Base-by-base conservation (phyloP, 495 filamentous ascomycete genomes). In the Penicillium odoratum region DNA sequence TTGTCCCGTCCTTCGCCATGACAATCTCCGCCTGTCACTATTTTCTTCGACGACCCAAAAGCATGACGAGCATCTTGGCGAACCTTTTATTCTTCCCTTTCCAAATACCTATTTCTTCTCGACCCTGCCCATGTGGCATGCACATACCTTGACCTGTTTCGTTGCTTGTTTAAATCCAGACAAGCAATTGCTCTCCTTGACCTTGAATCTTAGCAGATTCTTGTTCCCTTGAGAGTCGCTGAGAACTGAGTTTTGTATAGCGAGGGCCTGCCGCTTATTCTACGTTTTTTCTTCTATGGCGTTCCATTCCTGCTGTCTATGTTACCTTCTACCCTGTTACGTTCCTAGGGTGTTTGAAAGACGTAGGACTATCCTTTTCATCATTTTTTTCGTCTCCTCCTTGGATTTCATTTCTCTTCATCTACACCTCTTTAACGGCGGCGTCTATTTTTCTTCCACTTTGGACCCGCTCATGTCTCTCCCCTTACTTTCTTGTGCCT, bases 271-370 rank as follows among this genome's bases (percentile, higher is more conserved):
- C 65, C 64, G 63, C 57, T 63, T 67, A 57, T 58, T 51, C 31
- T 11, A 15, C 65, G 55, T 62, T 62, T 56, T 66, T 57, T 16
- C 60, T 55, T 63, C 38, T 56, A 52, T 70, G 60, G 60, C 57
- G 57, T 69, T 65, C 62, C 62, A 25, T 66, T 69, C 48, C 54
- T 69, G 68, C 65, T 66, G 64, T 66, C 67, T 65, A 49, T 68
- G 63, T 60, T 65, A 42, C 52, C 64, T 65, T 69, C 66, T 56
- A 36, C 75, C 73, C 74, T 78, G 75, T 61, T 61, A 78, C 66
- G 75, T 73, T 51, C 63, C 74, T 78, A 77, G 74, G 74, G 75
- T 40, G 15, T 40, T 63, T 57, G 65, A 65, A 69, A 61, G 58
- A 67, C 48, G 60, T 73, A 65, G 42, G 64, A 61, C 55, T 33